These are phyloP conservation scores for Rhexocercosporidium sp. DNA, from an alignment of 2,329 filamentous ascomycete species.

Conservation along the genomic window DNA sequence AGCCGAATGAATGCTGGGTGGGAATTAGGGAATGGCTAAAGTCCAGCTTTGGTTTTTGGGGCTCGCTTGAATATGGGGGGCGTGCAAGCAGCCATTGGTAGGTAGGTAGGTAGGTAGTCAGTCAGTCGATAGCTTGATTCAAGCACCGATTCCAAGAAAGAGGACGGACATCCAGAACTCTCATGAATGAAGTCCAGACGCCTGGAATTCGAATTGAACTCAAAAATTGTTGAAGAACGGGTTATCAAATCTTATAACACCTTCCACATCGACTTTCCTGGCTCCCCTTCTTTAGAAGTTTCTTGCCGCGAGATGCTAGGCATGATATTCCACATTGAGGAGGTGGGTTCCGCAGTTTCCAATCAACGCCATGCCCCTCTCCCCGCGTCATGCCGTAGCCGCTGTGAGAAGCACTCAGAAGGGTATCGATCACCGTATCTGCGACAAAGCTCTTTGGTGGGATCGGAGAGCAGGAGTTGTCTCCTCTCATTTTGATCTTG, in stretches of 20 bases:
- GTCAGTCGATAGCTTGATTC: neutral
- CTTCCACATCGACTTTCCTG: neutral
- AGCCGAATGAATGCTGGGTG: neutral
- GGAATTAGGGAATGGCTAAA: neutral
- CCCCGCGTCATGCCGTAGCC: constrained; percentile 25
- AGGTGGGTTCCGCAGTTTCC: constrained; percentile 4
- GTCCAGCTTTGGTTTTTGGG: neutral
- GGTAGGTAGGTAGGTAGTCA: no score
- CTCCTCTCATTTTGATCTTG: constrained; percentile 10
- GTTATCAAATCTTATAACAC: neutral
- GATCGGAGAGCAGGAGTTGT: constrained; percentile 5
- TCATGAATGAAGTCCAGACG: neutral
- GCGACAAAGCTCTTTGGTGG: constrained; percentile 15
- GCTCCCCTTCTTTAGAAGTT: neutral
- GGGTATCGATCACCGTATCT: constrained; percentile 23
- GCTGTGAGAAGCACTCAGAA: constrained; percentile 24
- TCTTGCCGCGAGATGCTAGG: constrained; percentile 1
- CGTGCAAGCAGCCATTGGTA: neutral
- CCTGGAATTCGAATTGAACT: neutral
- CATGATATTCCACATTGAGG: neutral
- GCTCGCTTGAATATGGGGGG: neutral
- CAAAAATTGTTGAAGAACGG: neutral
- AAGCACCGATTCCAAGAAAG: neutral
- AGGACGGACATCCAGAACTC: neutral
- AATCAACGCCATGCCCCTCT: constrained; percentile 17